Percentiles rank a stretch among this genome's conserved stretches.
Evolutionary conservation across 1,284 basidiomycete genomes (phyloP).

Genomic region (Austroboletus niveus): DNA sequence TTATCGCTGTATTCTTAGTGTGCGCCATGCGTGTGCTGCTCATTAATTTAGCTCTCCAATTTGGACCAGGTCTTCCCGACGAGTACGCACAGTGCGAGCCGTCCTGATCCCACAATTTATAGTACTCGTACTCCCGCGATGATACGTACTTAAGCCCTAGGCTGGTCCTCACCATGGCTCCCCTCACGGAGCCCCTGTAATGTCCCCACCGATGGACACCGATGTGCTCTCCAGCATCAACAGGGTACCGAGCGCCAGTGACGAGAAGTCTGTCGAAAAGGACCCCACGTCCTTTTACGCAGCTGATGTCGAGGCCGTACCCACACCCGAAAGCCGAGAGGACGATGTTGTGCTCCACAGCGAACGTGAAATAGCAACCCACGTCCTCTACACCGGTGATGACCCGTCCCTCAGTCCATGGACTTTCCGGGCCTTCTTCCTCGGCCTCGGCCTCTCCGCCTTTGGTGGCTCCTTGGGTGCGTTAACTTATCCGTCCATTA

Average conservation of each 20-base stretch:
- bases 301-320: conserved; percentile 34
- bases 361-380: conserved; percentile 49
- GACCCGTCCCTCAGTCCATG: conserved; percentile 55
- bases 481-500: neutral
- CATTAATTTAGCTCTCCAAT: no score
- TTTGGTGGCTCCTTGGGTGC: conserved; percentile 54
- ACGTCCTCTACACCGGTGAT: conserved; percentile 54
- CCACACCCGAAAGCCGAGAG: conserved; percentile 15
- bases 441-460: conserved; percentile 58
- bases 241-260: conserved; percentile 9
- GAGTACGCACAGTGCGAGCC: no score
- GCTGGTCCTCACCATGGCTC: no score
- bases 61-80: no score
- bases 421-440: conserved; percentile 57
- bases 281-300: conserved; percentile 13
- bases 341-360: conserved; percentile 36
- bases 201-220: no score
- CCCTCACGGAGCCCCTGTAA: no score
- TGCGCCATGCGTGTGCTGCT: no score
- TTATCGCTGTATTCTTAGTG: no score
- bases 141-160: no score
- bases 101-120: no score
- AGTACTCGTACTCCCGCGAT: no score
- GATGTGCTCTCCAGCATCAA: no score
- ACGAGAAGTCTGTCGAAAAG: conserved; percentile 32